These are phyloP conservation scores for Knoxia roxburghii DNA, from an alignment of 257 asterid species.

Conservation along the genomic window DNA sequence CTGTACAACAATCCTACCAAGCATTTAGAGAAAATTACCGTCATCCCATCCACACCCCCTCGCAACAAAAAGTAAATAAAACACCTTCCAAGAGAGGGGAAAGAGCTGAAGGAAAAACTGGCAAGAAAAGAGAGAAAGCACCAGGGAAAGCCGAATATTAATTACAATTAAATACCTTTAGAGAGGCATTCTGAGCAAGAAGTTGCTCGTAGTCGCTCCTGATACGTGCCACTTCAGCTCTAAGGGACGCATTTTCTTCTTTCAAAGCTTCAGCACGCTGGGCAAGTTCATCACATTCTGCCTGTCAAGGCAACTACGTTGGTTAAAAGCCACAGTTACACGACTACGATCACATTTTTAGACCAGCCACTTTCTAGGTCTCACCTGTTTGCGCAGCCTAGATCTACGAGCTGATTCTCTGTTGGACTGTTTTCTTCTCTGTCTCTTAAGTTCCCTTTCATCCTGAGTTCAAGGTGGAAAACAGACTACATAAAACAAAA, in stretches of 20 bases:
- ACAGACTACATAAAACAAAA: neutral
- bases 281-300: constrained; percentile 93
- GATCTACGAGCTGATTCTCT: constrained; percentile 89
- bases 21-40: neutral
- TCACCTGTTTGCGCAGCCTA: constrained; percentile 82
- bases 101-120: neutral
- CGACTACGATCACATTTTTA: no score
- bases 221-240: constrained; percentile 70
- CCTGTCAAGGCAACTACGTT: constrained; percentile 38
- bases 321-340: constrained; percentile 6
- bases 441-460: constrained; percentile 80
- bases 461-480: constrained; percentile 44
- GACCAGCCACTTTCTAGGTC: neutral
- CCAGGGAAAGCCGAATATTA: neutral
- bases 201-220: constrained; percentile 71
- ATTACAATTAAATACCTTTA: constrained; percentile 52
- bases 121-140: no score
- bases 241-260: constrained; percentile 79
- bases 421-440: constrained; percentile 81
- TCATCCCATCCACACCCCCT: neutral
- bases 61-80: neutral
- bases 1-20: neutral
- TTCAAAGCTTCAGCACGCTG: constrained; percentile 71
- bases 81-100: neutral
- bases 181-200: constrained; percentile 68